Percentiles rank a stretch among this genome's conserved stretches.
These are phyloP conservation scores for Pyrenochaeta sp. DNA, from an alignment of 2,329 filamentous ascomycete genomes.

Conservation along the genomic window DNA sequence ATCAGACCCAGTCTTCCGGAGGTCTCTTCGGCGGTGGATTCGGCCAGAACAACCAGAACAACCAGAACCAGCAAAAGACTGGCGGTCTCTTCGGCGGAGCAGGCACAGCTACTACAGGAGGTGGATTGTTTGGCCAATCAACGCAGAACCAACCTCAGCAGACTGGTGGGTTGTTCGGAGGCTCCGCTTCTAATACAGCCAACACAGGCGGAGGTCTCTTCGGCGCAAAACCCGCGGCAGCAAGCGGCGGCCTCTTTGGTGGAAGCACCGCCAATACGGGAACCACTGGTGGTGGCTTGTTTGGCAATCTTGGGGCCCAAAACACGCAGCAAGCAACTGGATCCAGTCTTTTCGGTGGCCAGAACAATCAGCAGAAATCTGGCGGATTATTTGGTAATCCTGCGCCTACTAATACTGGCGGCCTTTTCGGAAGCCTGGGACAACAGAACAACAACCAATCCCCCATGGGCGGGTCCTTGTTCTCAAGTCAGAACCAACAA, in stretches of 20 bases:
- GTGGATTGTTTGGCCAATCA: slow-evolving; percentile 60
- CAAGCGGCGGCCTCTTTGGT: slow-evolving; percentile 39
- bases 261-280: slow-evolving; percentile 22
- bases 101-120: slow-evolving; percentile 46
- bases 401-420: slow-evolving; percentile 49
- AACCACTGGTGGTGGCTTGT: slow-evolving; percentile 40
- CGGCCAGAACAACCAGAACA: slow-evolving; percentile 44
- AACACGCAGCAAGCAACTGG: slow-evolving; percentile 41
- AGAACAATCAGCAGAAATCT: slow-evolving; percentile 54
- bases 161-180: slow-evolving; percentile 53
- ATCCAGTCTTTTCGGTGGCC: slow-evolving; percentile 47
- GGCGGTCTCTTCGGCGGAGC: slow-evolving; percentile 42
- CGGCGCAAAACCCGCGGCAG: slow-evolving; percentile 42
- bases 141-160: slow-evolving; percentile 29
- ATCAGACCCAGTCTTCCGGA: slow-evolving; percentile 35
- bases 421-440: slow-evolving; percentile 56
- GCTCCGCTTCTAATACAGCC: slow-evolving; percentile 55
- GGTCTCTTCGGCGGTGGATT: slow-evolving; percentile 55
- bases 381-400: slow-evolving; percentile 52
- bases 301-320: slow-evolving; percentile 41
- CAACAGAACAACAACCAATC: slow-evolving; percentile 52
- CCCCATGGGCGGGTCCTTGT: slow-evolving; percentile 48
- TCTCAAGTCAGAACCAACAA: slow-evolving; percentile 53
- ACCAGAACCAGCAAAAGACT: slow-evolving; percentile 51
- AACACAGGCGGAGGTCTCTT: slow-evolving; percentile 50